Evolutionary conservation across 176 grass and related monocot species (phyloP), one percentile per base, ranked within the genome.

Genomic region (Musa itinerans): DNA sequence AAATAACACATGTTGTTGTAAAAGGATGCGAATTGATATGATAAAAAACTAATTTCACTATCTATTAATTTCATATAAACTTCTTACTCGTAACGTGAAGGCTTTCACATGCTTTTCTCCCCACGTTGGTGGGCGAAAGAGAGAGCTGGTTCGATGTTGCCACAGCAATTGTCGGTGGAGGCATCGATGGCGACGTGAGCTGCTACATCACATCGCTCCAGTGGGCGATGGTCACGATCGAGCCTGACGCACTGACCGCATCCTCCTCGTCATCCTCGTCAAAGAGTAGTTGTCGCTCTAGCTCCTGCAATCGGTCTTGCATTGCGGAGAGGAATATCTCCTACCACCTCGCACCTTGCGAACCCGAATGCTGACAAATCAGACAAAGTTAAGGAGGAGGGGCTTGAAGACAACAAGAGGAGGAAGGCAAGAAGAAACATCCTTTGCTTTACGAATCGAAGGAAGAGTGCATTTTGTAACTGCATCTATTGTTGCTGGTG

Each of bases 201-300:
- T 84, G 78, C 24, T 96, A 82, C 61, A 96, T 91, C 13, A 82
- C 80, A 23, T 96, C 83, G 21, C 81, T 79, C 89, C 83, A 96
- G 64, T 96, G 85, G 74, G 85, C 81, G 68, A 61, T 84, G 49
- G 87, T 96, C 2, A 92, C 81, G 24, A 75, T 85, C 0, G 87
- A 96, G n/a, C 80, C 80, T 0, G 86, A 89, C 6, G 73, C 84
- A 61, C 92, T 91, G 76, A 86, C 74, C 20, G 80, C 82, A 29
- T 11, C 24, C 1, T 82, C 84, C 62, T 83, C 78, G 2, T 86
- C 75, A 43, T 83, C 89, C 27, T 96, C 87, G 78, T 96, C 92
- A n/a, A 78, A 83, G 25, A 96, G 73, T 49, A 96, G 87, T 64
- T 86, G 83, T 73, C 88, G 86, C 85, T 96, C 89, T 2, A 96